Conservation (phyloP, 306 rosid species). For the Sophora flavescens region DNA sequence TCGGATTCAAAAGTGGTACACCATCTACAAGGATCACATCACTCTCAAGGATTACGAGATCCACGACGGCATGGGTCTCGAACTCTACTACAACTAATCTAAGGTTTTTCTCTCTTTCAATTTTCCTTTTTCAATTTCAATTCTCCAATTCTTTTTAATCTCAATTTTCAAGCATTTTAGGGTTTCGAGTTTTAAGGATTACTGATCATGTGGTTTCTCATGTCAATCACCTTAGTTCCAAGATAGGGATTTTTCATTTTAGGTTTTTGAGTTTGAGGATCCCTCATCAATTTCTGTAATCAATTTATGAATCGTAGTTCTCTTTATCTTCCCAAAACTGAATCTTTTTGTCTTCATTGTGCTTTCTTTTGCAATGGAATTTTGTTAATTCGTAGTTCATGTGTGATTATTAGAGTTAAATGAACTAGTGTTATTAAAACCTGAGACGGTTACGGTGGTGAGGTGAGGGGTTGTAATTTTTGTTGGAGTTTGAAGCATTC, state of each 20-base stretch:
- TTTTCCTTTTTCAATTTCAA: neutral
- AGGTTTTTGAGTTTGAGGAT: no score
- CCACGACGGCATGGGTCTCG: conserved; percentile 98
- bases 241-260: no score
- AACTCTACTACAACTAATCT: conserved; percentile 81
- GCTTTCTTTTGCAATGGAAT: no score
- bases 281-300: neutral
- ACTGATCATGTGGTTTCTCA: neutral
- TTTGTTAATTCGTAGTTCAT: no score
- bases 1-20: conserved; percentile 86
- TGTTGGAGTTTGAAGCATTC: no score
- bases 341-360: no score
- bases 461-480: no score
- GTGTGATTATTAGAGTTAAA: no score
- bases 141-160: no score
- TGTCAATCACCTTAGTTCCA: neutral
- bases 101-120: neutral
- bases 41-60: conserved; percentile 91
- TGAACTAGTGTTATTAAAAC: no score
- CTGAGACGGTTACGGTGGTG: no score
- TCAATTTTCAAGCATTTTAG: neutral
- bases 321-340: no score
- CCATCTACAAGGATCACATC: conserved; percentile 87
- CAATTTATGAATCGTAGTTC: neutral
- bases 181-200: neutral